These are phyloP conservation scores for Madurella mycetomatis DNA, from an alignment of 2,329 filamentous ascomycete species.

Conservation along the genomic window DNA sequence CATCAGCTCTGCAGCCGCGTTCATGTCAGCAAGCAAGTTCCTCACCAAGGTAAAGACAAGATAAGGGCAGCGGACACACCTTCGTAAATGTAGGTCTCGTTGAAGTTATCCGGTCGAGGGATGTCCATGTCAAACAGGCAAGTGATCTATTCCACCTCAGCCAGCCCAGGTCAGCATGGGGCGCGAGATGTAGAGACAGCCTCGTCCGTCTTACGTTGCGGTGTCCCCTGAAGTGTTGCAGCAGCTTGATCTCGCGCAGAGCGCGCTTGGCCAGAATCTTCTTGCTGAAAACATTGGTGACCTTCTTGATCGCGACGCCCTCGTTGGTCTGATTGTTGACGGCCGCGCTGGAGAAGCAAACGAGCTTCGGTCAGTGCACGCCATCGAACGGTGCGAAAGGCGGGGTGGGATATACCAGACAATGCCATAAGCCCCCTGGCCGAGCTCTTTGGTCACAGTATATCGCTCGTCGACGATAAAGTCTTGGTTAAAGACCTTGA, in stretches of 20 bases:
- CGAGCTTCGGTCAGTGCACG: conserved; percentile 13
- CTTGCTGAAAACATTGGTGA: conserved; percentile 99
- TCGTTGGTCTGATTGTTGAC: conserved; percentile 87
- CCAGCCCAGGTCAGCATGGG: background rate
- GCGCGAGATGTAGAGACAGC: conserved; percentile 16
- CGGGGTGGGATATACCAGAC: conserved; percentile 67
- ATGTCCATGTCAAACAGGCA: conserved; percentile 99
- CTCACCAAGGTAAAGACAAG: background rate
- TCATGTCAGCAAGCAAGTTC: background rate
- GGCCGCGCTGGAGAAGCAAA: conserved; percentile 62
- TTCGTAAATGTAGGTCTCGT: conserved; percentile 98
- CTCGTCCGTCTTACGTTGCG: conserved; percentile 61
- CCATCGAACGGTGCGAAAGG: background rate
- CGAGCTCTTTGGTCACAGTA: conserved; percentile 96
- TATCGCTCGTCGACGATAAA: conserved; percentile 98
- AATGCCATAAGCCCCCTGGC: conserved; percentile 97
- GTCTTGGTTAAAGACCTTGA: conserved; percentile 99
- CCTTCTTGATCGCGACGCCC: conserved; percentile 97
- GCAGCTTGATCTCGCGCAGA: conserved; percentile 94
- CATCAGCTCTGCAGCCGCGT: conserved; percentile 74
- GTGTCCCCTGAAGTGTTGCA: conserved; percentile 93
- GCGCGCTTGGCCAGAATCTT: conserved; percentile 99
- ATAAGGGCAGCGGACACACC: conserved; percentile 52
- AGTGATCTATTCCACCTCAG: conserved; percentile 65
- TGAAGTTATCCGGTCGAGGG: conserved; percentile 93